Evolutionary conservation across 352 stramenopile genomes (phyloP), one percentile per base, ranked within the genome.

Genomic region (Phytophthora pluvialis): DNA sequence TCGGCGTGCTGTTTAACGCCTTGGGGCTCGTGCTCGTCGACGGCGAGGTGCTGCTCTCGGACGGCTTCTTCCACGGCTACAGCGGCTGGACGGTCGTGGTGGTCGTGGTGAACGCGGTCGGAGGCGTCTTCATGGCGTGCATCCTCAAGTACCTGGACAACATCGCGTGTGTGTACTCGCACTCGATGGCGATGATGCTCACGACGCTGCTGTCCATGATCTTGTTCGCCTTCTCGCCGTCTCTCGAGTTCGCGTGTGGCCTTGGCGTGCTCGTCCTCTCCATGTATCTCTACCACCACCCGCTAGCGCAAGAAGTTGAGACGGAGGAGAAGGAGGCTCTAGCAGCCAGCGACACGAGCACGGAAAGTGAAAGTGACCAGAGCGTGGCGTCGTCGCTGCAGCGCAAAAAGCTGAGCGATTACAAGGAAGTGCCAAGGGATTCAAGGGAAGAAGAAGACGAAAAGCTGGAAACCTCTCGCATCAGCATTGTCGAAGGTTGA

Each of bases 101-200:
- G 16, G 74, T 95, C 25, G 59, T 89, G n/a, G 83, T 95, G 42
- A 89, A 96, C 63, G 90, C 78, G 6, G 61, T 90, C 21, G 80
- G 70, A 5, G 88, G 88, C 39, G 79, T 95, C 54, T 83, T 70
- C 32, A 87, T 95, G 72, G 86, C 81, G n/a, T 78, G 83, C 36
- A 91, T 96, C 38, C 81, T 96, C 69, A 94, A 95, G 65, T 96
- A 86, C 70, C 60, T 96, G 29, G 88, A 96, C 73, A 96, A 96
- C 66, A 96, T 96, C 15, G 88, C 86, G 28, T 91, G 81, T 40
- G 85, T 94, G 1, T 94, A 93, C 73, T 82, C 85, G 31, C 84
- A 96, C 60, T 86, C 86, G 35, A 78, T 96, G 43, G 88, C 86
- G 18, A 96, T 96, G 88, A 92, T 95, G 81, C 75, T 96, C 47